Evolutionary conservation across 352 stramenopile species (phyloP).

Genomic region (Globisporangium paddicum): DNA sequence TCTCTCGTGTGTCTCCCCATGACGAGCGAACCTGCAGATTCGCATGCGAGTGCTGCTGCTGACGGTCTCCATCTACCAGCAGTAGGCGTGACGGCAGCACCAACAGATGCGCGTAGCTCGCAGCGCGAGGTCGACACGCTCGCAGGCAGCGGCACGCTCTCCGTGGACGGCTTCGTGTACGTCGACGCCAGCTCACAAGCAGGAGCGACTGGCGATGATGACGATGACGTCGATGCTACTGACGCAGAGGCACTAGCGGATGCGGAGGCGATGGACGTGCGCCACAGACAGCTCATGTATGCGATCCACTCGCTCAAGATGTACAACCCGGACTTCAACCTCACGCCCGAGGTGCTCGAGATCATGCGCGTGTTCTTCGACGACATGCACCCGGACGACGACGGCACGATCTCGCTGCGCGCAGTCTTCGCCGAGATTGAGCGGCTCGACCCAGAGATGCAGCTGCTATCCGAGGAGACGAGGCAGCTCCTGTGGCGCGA

Average conservation of each 20-base stretch:
- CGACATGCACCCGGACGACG: constrained; percentile 45
- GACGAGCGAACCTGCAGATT: background rate
- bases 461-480: constrained; percentile 43
- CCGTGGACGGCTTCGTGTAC: constrained; percentile 9
- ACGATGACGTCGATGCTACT: background rate
- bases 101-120: background rate
- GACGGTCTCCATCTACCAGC: background rate
- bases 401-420: constrained; percentile 44
- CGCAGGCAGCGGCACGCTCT: constrained; percentile 1
- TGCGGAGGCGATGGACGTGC: background rate
- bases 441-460: constrained; percentile 48
- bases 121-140: background rate
- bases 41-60: background rate
- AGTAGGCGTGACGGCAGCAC: background rate
- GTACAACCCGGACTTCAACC: constrained; percentile 80
- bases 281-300: constrained; percentile 27
- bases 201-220: background rate
- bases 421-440: constrained; percentile 59
- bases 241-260: background rate
- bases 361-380: constrained; percentile 82
- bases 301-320: constrained; percentile 58
- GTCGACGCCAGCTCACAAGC: background rate
- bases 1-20: background rate
- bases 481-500: constrained; percentile 39
- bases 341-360: constrained; percentile 77